Evolutionary conservation across 2,329 filamentous ascomycete species (phyloP), one percentile per base, ranked within the genome.

Genomic region (Aureobasidium leucospermi): DNA sequence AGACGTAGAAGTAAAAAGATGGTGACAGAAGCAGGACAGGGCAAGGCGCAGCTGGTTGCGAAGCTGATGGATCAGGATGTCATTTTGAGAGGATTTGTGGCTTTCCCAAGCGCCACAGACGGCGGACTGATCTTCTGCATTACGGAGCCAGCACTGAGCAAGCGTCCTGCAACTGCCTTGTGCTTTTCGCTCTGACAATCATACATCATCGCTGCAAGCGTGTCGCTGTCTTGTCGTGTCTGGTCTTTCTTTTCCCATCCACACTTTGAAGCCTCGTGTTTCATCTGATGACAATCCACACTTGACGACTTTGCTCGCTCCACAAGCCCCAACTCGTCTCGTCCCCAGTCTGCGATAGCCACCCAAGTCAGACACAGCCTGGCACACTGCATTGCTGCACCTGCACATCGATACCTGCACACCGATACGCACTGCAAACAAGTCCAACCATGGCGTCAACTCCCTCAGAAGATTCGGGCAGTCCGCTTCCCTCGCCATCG

Each of bases 401-500:
- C 23, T 49, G 47, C 47, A 36, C 38, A 43, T 43, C 4, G 7
- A 28, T 28, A 10, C 45, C 11, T 49, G 47, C 47, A 36, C 38
- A 43, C 32, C 4, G 7, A 28, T 7, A 10, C 45, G 23, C n/a
- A 47, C 28, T n/a, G 23, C 45, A 13, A 4, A 23, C 45, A n/a
- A 11, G 34, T 48, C 7, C 36, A 15, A 34, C 46, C 36, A 59
- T 59, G 56, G 53, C 45, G 5, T 59, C 57, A 16, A 59, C 38
- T 10, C 46, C 57, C 13, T 29, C 38, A 45, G 47, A 59, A 19
- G 58, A 59, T 31, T 51, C 39, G 46, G 11, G 34, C 58, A 52
- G 46, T 46, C 38, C 39, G 39, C 59, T 58, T n/a, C 51, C 45
- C 28, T 61, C 59, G 45, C 59, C 59, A 19, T 36, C 43, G 10